Conservation (phyloP, 2,329 filamentous ascomycete genomes). For the Tolypocladium album region DNA sequence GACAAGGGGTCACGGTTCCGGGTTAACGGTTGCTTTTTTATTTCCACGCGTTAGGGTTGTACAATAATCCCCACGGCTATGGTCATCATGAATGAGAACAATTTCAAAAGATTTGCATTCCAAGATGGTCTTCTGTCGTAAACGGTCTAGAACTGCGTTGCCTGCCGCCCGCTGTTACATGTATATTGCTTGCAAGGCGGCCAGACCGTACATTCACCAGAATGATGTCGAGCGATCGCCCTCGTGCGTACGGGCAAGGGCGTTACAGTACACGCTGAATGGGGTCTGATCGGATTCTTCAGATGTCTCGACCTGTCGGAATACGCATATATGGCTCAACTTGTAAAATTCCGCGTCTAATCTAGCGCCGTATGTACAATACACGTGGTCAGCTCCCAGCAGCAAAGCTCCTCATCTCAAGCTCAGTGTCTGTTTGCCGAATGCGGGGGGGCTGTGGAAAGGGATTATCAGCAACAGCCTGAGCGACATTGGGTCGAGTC, state of each 20-base stretch:
- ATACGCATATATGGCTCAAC: neutral
- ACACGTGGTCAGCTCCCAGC: neutral
- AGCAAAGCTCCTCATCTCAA: neutral
- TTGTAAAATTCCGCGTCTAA: neutral
- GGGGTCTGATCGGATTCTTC: neutral
- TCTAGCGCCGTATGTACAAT: neutral
- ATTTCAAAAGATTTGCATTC: neutral
- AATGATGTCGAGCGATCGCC: neutral
- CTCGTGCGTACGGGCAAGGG: neutral
- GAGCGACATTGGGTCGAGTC: neutral
- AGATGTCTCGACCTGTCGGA: neutral
- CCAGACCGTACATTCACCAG: neutral
- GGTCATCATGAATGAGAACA: slow-evolving; percentile 46
- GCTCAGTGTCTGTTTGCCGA: slow-evolving; percentile 1
- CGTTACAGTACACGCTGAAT: neutral
- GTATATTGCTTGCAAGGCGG: no score
- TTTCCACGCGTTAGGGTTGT: slow-evolving; percentile 51
- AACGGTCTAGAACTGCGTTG: neutral
- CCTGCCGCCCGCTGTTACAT: neutral
- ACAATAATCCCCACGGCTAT: slow-evolving; percentile 63
- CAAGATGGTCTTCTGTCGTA: neutral
- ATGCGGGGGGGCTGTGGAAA: slow-evolving; percentile 14
- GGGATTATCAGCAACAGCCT: neutral
- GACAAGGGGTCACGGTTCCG: slow-evolving; percentile 73
- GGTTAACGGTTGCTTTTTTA: slow-evolving; percentile 47